Base-by-base conservation (phyloP, 1,139 yeast species). In the Taphrina pruni region DNA sequence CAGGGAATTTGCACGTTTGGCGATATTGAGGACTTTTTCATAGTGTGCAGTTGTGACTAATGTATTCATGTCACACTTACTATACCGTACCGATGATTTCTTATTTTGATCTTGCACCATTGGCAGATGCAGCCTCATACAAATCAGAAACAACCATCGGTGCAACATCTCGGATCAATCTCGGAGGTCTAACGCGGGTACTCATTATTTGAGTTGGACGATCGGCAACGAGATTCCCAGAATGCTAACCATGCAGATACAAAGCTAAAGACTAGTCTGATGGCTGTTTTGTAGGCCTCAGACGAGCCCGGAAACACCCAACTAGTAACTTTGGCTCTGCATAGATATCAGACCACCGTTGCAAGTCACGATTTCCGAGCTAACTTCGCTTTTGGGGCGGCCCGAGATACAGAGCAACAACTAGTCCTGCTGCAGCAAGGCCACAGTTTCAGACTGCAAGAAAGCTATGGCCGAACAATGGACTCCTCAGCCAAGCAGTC, bases 401-500 rank as follows among this genome's bases (percentile, higher is more conserved):
- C 48, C n/a, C 48, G 48, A 14, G 48, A 45, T 26, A 26, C 32
- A 26, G n/a, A 45, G 48, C 48, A 45, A 45, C 20, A 45, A 45
- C 20, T 45, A 7, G 20, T 45, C 20, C 48, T 45, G 20, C n/a
- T 45, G 48, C 8, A 12, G 5, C 9, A 7, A 12, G 48, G 20
- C 12, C n/a, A 1, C 20, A 45, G 48, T 45, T 20, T 45, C 48
- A 45, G 48, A 45, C 48, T 45, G 20, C 48, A 21, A n/a, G 2
- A 6, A 54, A 35, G 20, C 36, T 17, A 66, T 65, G 70, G 70
- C 64, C 41, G 60, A 50, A 52, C 51, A 56, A 11, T 70, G 71
- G 71, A 60, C 65, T 45, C 71, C 70, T 17, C 69, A 67, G 17
- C 57, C 60, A 17, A 66, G 60, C 57, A 61, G 50, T 41, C 60